Base-by-base conservation (phyloP, 2,329 filamentous ascomycete genomes). In the Coniosporium tulheliwenetii region DNA sequence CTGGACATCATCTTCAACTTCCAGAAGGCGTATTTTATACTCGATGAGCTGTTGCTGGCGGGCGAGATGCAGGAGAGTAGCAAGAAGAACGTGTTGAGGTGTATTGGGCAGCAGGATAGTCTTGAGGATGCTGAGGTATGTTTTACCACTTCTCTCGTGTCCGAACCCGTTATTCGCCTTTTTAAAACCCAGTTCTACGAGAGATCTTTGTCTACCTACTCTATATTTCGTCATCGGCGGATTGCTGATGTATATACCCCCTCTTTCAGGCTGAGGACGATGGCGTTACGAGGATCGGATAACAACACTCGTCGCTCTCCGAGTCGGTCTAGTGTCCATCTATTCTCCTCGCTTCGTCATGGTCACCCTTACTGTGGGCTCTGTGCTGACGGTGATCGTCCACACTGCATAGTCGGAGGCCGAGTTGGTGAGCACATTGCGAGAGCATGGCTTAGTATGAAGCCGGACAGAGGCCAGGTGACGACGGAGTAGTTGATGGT, bases 1-100 rank as follows among this genome's bases (percentile, higher is more conserved):
- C 76, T 98, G 48, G 87, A 96, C 62, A 95, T 96, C 65, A 98
- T 98, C 62, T 98, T 98, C 75, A 96, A 94, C 61, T 98, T 98
- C 63, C 93, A 94, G 53, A 98, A 98, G 65, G 91, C 91, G 44
- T 98, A 98, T 65, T 98, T 96, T 65, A 98, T 98, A 51, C 77
- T 98, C 37, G 91, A 98, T 60, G 91, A 98, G 66, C 74, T 98
- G 46, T 71, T 98, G 49, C 71, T 98, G 50, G 91, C 91, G 5
- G 91, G 91, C 45, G 91, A 98, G 64, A 78, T 98, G 66, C 91
- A 98, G 64, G 91, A 98, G 67, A 96, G 86, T 64, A 96, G 89
- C 63, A 98, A 96, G 70, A 98, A 98, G 77, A 96, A 96, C 56
- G 86, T 98, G 34, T 66, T 98, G 48, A 73, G 91, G 47, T 94